Percentiles rank a stretch among this genome's conserved stretches.
Conservation (phyloP, 208 protist species). For the Acanthamoeba lenticulata region DNA sequence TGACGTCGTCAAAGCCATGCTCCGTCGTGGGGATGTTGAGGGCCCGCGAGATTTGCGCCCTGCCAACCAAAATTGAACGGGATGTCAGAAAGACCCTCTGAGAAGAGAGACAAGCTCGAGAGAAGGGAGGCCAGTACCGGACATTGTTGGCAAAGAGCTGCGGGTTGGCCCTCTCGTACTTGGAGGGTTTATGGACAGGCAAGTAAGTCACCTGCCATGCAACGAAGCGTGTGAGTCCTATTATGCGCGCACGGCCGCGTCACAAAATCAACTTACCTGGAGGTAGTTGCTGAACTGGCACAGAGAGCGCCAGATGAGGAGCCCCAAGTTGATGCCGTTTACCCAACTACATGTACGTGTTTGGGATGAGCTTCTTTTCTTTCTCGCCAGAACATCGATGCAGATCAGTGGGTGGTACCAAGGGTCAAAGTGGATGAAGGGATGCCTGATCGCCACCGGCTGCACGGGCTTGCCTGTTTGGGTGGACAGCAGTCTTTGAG, state of each 20-base stretch:
- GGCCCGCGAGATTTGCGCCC: not conserved
- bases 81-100: not conserved
- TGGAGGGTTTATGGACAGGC: slow-evolving; percentile 25
- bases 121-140: not conserved
- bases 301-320: slow-evolving; percentile 40
- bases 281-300: slow-evolving; percentile 57
- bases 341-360: too few relatives aligned
- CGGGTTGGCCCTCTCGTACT: slow-evolving; percentile 47
- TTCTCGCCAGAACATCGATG: too few relatives aligned
- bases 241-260: not conserved
- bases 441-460: slow-evolving; percentile 28
- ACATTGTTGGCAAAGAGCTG: slow-evolving; percentile 57
- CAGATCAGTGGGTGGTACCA: too few relatives aligned
- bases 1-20: slow-evolving; percentile 23
- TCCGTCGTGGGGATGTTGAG: slow-evolving; percentile 41
- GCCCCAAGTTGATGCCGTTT: slow-evolving; percentile 26
- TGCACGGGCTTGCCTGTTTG: slow-evolving; percentile 19
- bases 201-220: slow-evolving; percentile 15
- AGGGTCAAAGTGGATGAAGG: slow-evolving; percentile 35
- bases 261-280: not conserved
- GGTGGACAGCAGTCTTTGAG: not conserved
- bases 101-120: not conserved
- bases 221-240: too few relatives aligned
- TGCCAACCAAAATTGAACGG: too few relatives aligned
- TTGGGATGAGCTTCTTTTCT: too few relatives aligned